A percentile compares a stretch with the other conserved stretches of the same genome.
phyloP scores from a whole-genome alignment of 2,329 filamentous ascomycete species.

The Fulvia fulva region DNA sequence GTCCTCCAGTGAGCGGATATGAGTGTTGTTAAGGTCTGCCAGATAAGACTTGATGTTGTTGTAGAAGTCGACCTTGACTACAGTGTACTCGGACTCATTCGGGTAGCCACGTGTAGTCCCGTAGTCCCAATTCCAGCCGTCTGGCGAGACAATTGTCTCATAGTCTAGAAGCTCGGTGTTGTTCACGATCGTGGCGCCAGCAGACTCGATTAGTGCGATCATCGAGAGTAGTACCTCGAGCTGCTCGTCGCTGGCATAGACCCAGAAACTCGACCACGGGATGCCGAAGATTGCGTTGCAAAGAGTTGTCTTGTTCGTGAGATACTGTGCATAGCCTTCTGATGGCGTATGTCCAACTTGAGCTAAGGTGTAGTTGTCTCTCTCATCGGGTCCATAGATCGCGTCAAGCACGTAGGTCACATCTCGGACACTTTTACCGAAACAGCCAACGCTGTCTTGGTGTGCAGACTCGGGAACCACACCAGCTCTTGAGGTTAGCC shows the following conservation, averaged over 20 bases:
- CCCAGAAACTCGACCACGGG: constrained; percentile 70
- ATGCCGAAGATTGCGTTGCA: constrained; percentile 64
- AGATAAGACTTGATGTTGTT: constrained; percentile 64
- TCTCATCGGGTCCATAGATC: constrained; percentile 61
- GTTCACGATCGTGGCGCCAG: constrained; percentile 66
- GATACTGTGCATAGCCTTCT: constrained; percentile 55
- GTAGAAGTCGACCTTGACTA: constrained; percentile 68
- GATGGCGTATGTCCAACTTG: constrained; percentile 54
- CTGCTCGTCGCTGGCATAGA: constrained; percentile 55
- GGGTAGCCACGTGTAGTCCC: constrained; percentile 56
- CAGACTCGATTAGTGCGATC: constrained; percentile 52
- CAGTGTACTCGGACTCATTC: constrained; percentile 72
- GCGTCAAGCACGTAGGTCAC: constrained; percentile 63
- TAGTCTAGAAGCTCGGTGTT: constrained; percentile 64
- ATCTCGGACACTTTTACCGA: constrained; percentile 66
- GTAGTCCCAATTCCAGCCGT: constrained; percentile 65
- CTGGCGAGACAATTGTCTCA: constrained; percentile 58
- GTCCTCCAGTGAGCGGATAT: constrained; percentile 58
- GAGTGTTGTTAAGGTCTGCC: constrained; percentile 58
- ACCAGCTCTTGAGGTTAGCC: constrained; percentile 59
- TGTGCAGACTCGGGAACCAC: constrained; percentile 62
- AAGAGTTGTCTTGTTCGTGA: constrained; percentile 53
- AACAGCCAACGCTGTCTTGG: constrained; percentile 65
- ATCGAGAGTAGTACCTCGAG: constrained; percentile 48
- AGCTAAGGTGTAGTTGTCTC: constrained; percentile 63